Conservation (phyloP, 768 basidiomycete species). For the Pleurotus tuoliensis region DNA sequence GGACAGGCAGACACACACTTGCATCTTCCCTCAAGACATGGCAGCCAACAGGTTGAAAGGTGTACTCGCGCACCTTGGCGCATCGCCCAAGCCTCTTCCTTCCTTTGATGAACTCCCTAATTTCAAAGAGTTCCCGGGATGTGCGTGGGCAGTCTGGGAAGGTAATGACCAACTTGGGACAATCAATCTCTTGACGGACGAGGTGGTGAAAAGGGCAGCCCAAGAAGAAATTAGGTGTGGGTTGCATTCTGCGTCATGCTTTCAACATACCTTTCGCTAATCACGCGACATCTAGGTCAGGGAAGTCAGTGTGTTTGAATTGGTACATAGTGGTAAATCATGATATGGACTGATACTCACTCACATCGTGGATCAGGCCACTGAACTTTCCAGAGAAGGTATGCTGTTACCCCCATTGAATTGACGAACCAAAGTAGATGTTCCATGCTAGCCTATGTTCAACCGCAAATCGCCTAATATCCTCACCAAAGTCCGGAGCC, state of each 20-base stretch:
- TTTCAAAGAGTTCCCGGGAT: slow-evolving; percentile 54
- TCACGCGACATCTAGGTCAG: slow-evolving; percentile 31
- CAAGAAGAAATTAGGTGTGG: slow-evolving; percentile 55
- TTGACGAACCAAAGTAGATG: neutral
- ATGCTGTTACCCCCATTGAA: neutral
- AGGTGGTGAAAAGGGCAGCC: slow-evolving; percentile 56
- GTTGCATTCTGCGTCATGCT: neutral
- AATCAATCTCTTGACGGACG: slow-evolving; percentile 59
- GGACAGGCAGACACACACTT: too few relatives aligned
- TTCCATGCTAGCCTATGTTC: slow-evolving; percentile 46
- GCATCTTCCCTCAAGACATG: slow-evolving; percentile 12
- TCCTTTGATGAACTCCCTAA: slow-evolving; percentile 35
- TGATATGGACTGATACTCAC: neutral
- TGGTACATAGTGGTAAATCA: slow-evolving; percentile 39
- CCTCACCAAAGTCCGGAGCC: slow-evolving; percentile 30
- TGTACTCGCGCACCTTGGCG: slow-evolving; percentile 24
- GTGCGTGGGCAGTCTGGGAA: slow-evolving; percentile 71
- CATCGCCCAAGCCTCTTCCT: slow-evolving; percentile 18
- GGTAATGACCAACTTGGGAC: slow-evolving; percentile 63
- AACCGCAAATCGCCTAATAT: slow-evolving; percentile 50
- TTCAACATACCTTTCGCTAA: neutral
- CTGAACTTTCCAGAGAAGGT: slow-evolving; percentile 66
- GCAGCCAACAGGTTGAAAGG: slow-evolving; percentile 26
- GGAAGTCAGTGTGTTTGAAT: slow-evolving; percentile 55
- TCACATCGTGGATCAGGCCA: slow-evolving; percentile 39